Base-by-base conservation (phyloP, 495 filamentous ascomycete genomes). In the Hypoxylon lienhwacheense region DNA sequence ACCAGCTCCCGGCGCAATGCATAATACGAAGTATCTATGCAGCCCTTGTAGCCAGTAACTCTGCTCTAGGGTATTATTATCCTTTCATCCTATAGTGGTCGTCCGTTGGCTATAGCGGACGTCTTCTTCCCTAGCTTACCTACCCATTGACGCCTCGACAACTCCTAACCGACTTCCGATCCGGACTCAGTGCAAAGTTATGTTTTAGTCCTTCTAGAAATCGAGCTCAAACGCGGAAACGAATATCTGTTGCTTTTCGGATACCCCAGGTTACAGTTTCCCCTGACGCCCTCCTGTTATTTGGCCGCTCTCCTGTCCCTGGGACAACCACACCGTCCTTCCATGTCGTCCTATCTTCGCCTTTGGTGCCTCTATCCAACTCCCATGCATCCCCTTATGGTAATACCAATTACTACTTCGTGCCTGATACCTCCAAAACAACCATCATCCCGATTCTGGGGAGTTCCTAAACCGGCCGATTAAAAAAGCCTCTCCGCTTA, bases 181-280 rank as follows among this genome's bases (percentile, higher is more conserved):
- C 42, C 58, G 52, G 44, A 53, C 59, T 49, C 43, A 22, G 43
- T 34, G 54, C 48, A 61, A 51, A 44, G 39, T 55, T 61, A 53
- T 36, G 48, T 39, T 41, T 48, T 59, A 59, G 32, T 39, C 17
- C 35, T 47, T 29, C 12, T 29, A 31, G 36, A 29, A 47, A 26
- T 45, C 57, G 47, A 34, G 47, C 58, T 55, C 42, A 36, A 55
- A 39, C 42, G 28, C 52, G 37, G 53, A 37, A 45, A 46, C 51
- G 34, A 46, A 19, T 12, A 41, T 49, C 62, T 61, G 52, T 51
- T 45, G 53, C 43, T 49, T 55, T 55, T 62, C 46, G 63, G 64
- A 62, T 69, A 70, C 63, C 59, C 66, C 66, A 64, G 64, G 36
- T 65, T 52, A 55, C 53, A 41, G 47, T 47, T 54, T 57, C 55